Evolutionary conservation across 2,329 filamentous ascomycete species (phyloP).

Genomic region (Pseudogymnoascus sp.): DNA sequence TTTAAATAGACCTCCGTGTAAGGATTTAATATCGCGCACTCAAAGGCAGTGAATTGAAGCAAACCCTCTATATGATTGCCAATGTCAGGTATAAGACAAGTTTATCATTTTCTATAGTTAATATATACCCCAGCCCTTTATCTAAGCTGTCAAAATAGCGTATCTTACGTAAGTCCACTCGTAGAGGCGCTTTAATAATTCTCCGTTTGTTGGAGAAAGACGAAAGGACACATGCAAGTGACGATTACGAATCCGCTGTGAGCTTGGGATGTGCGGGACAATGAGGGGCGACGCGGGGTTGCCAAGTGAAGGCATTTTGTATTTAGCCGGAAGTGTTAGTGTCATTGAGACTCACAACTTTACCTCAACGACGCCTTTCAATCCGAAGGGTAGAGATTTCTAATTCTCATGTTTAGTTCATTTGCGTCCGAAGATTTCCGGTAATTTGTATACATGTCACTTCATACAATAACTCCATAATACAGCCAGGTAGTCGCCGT

Average conservation of each 20-base stretch:
- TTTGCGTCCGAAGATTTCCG: neutral
- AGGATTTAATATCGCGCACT: neutral
- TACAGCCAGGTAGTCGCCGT: neutral
- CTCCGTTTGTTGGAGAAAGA: conserved; percentile 2
- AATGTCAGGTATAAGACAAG: neutral
- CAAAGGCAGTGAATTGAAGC: neutral
- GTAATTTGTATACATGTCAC: neutral
- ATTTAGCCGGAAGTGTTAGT: conserved; percentile 2
- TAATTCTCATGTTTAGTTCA: neutral
- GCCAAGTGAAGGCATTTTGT: conserved; percentile 1
- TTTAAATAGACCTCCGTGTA: too few species aligned
- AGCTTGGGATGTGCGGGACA: neutral
- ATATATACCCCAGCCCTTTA: neutral
- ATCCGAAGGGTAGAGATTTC: neutral
- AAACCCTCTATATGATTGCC: neutral
- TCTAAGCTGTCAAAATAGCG: neutral
- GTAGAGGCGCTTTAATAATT: conserved; percentile 7
- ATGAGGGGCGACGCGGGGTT: conserved; percentile 2
- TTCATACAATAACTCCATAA: neutral
- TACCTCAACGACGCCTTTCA: neutral
- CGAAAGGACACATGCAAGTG: neutral
- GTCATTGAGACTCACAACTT: neutral
- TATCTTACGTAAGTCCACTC: neutral
- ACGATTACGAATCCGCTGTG: neutral
- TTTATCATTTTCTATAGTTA: neutral